These are phyloP conservation scores for Diplodia seriata DNA, from an alignment of 2,329 filamentous ascomycete genomes.

Conservation along the genomic window DNA sequence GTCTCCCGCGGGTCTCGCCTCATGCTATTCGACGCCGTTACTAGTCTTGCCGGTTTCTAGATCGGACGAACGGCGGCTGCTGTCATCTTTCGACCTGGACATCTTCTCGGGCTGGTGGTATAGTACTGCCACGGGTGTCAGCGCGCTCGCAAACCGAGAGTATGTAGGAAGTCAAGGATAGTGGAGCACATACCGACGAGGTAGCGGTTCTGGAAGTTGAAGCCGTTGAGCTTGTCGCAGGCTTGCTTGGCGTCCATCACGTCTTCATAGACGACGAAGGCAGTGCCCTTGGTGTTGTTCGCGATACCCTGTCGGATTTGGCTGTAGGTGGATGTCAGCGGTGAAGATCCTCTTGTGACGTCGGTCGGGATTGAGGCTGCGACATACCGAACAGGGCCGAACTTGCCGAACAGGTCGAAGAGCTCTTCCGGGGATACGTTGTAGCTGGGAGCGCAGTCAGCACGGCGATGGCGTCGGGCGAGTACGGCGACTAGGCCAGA, in stretches of 20 bases:
- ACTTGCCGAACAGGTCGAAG: slow-evolving; percentile 98
- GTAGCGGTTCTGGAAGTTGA: slow-evolving; percentile 99
- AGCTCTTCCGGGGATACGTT: slow-evolving; percentile 98
- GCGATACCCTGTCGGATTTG: slow-evolving; percentile 99
- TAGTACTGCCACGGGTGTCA: slow-evolving; percentile 58
- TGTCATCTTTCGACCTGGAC: slow-evolving; percentile 86
- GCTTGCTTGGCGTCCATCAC: slow-evolving; percentile 98
- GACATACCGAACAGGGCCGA: slow-evolving; percentile 88
- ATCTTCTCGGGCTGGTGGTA: slow-evolving; percentile 82
- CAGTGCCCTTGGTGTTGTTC: slow-evolving; percentile 96
- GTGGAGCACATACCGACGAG: slow-evolving; percentile 78
- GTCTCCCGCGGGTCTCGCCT: slow-evolving; percentile 56
- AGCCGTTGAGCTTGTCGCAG: slow-evolving; percentile 99
- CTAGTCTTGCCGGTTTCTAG: slow-evolving; percentile 98
- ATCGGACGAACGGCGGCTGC: slow-evolving; percentile 24
- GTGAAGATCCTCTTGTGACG: slow-evolving; percentile 16
- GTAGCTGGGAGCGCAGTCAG: slow-evolving; percentile 69
- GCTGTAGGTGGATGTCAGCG: slow-evolving; percentile 58
- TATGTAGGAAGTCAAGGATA: neutral
- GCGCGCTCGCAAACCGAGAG: neutral
- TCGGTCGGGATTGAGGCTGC: slow-evolving; percentile 32
- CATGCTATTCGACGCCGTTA: slow-evolving; percentile 91
- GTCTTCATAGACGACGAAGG: slow-evolving; percentile 99
- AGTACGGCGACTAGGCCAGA: neutral
- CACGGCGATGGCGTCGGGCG: slow-evolving; percentile 6